These are phyloP conservation scores for Russula olivacea DNA, from an alignment of 768 basidiomycete species.

Conservation along the genomic window DNA sequence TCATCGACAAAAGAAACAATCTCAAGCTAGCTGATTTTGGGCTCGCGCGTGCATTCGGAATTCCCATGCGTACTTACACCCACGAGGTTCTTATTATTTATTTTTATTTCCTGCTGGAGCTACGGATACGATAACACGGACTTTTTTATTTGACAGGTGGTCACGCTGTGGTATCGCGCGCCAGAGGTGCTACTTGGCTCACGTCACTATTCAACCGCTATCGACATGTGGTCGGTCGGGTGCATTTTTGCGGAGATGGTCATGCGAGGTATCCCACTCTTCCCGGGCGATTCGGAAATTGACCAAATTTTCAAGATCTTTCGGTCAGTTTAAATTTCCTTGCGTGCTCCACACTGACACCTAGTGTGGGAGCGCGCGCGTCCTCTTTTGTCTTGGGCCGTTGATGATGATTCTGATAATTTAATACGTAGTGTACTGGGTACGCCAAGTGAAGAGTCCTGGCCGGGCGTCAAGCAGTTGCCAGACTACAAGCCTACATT, in stretches of 20 bases:
- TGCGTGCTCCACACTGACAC: background rate
- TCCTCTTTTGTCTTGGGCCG: background rate
- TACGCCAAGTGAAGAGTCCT: slow-evolving; percentile 83
- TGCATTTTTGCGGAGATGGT: slow-evolving; percentile 99
- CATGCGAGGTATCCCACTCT: slow-evolving; percentile 81
- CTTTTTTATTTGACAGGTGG: slow-evolving; percentile 57
- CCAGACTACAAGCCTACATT: slow-evolving; percentile 97
- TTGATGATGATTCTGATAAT: background rate
- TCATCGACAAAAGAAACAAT: slow-evolving; percentile 47
- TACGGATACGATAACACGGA: background rate
- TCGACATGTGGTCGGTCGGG: slow-evolving; percentile 99
- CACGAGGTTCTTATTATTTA: slow-evolving; percentile 65
- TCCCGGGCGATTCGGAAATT: slow-evolving; percentile 99
- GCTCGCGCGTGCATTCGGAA: slow-evolving; percentile 72
- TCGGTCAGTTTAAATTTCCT: slow-evolving; percentile 49
- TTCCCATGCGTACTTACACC: slow-evolving; percentile 98
- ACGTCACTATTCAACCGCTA: slow-evolving; percentile 93
- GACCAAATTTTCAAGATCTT: slow-evolving; percentile 99
- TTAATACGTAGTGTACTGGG: slow-evolving; percentile 60
- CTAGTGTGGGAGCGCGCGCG: background rate
- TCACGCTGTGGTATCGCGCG: slow-evolving; percentile 98
- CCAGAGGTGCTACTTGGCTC: slow-evolving; percentile 96
- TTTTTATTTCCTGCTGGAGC: background rate
- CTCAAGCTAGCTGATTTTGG: slow-evolving; percentile 55
- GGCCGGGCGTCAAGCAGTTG: slow-evolving; percentile 84